Base-by-base conservation (phyloP, 148 eudicot species). In the Heliamphora exappendiculata region DNA sequence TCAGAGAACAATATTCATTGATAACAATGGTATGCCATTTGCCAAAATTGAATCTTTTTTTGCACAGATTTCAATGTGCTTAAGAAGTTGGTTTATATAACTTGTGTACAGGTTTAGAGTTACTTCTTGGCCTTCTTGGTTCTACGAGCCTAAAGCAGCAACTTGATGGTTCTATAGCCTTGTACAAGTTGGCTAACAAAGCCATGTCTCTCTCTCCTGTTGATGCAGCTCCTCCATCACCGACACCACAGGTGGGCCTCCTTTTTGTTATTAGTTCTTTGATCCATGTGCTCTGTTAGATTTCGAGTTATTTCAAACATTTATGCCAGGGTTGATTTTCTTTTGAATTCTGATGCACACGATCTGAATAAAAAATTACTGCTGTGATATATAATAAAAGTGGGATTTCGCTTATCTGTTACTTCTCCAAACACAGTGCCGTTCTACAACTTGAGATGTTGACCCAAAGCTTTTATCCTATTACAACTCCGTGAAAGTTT, bases 181-280 rank as follows among this genome's bases (percentile, higher is more conserved):
- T 95, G 80, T 88, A 84, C 81, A 92, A 83, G 78, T 77, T 92
- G 87, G 91, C 91, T 72, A 88, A 83, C 77, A 95, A 90, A 84
- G 89, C 93, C 34, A 81, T 75, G 53, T 74, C 90, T 77, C 84
- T 87, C 63, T 88, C 97, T 59, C 89, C 91, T 4, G 71, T 84
- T 69, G 97, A 94, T 80, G 89, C 90, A 41, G 97, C 93, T 81
- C 98, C 97, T 53, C 91, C 90, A 57, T 89, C 97, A 81, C 97
- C 98, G 22, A 86, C 84, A 22, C 88, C 91, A 63, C 97, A 94
- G 92, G 98, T 94, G 42, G 55, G 73, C 20, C 3, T 20, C 29
- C 7, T 58, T 26, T 24, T 22, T 57, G 14, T 20, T 45, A 3
- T 26, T 11, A 24, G 28, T 42, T 59, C 45, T 58, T 70, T 69